These are phyloP conservation scores for Wickerhamomyces mucosus DNA, from an alignment of 805 yeast genomes.

Conservation along the genomic window DNA sequence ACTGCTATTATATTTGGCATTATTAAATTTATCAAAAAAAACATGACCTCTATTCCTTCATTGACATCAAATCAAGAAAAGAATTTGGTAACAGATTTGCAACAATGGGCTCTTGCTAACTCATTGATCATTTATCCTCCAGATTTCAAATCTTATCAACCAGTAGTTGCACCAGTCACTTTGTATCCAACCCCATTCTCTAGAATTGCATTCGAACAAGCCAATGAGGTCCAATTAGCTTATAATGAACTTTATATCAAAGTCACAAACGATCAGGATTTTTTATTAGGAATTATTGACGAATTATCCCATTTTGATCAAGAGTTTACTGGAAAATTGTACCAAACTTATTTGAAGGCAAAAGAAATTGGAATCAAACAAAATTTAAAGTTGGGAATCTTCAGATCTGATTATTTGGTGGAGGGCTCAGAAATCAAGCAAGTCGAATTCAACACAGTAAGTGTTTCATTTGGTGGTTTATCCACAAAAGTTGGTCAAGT, in stretches of 20 bases:
- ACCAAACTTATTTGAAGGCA: slow-evolving; percentile 47
- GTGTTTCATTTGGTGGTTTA: slow-evolving; percentile 91
- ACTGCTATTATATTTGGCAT: too few species aligned
- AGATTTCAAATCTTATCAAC: slow-evolving; percentile 32
- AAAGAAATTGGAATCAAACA: slow-evolving; percentile 43
- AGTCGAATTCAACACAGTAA: slow-evolving; percentile 92
- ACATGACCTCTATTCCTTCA: slow-evolving; percentile 18
- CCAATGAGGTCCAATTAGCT: slow-evolving; percentile 51
- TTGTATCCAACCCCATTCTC: slow-evolving; percentile 89
- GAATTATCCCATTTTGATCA: slow-evolving; percentile 50
- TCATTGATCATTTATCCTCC: slow-evolving; percentile 81
- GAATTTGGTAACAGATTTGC: slow-evolving; percentile 34
- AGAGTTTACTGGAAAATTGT: slow-evolving; percentile 77
- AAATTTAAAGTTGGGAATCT: slow-evolving; percentile 68
- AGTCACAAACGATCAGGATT: slow-evolving; percentile 47
- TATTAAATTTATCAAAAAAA: too few species aligned
- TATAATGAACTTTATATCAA: slow-evolving; percentile 72
- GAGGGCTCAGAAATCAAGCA: slow-evolving; percentile 59
- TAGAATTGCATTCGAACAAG: slow-evolving; percentile 50
- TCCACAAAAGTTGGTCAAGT: slow-evolving; percentile 70
- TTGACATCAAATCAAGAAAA: slow-evolving; percentile 18
- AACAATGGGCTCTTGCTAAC: slow-evolving; percentile 71
- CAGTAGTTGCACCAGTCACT: slow-evolving; percentile 76
- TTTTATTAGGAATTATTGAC: slow-evolving; percentile 51
- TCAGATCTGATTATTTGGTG: slow-evolving; percentile 86